phyloP scores from a whole-genome alignment of 116 monocot species.

The Cymodocea nodosa region DNA sequence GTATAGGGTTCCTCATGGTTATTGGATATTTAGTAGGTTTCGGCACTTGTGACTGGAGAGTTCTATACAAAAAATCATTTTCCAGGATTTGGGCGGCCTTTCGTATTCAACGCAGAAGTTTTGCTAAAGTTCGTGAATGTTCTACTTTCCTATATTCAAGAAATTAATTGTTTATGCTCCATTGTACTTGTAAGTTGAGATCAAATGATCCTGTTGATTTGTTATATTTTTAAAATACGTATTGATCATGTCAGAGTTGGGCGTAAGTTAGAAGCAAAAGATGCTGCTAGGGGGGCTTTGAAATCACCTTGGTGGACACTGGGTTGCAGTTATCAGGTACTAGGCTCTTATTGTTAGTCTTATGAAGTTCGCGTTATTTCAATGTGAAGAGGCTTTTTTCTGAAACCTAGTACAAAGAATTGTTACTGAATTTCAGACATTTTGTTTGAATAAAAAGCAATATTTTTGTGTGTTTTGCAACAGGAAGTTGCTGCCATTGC shows the following conservation, averaged over 20 bases:
- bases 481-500: constrained; percentile 85
- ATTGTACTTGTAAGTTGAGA: too few relatives aligned
- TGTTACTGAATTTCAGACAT: too few relatives aligned
- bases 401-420: too few relatives aligned
- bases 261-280: constrained; percentile 78
- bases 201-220: background rate
- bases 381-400: too few relatives aligned
- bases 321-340: constrained; percentile 78
- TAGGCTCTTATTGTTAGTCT: background rate
- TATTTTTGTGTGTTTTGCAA: background rate
- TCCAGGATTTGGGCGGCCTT: constrained; percentile 93
- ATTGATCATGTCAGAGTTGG: constrained; percentile 46
- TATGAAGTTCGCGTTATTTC: background rate
- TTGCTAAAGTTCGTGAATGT: constrained; percentile 69
- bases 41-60: constrained; percentile 82
- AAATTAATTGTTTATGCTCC: background rate
- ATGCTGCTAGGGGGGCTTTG: constrained; percentile 81
- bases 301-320: constrained; percentile 99
- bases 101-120: constrained; percentile 81
- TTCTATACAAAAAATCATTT: constrained; percentile 96
- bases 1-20: background rate
- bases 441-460: constrained; percentile 1
- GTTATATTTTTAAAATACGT: background rate
- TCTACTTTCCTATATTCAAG: background rate
- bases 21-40: constrained; percentile 42